phyloP scores from a whole-genome alignment of 176 grass and related monocot genomes.

The Leersia perrieri region DNA sequence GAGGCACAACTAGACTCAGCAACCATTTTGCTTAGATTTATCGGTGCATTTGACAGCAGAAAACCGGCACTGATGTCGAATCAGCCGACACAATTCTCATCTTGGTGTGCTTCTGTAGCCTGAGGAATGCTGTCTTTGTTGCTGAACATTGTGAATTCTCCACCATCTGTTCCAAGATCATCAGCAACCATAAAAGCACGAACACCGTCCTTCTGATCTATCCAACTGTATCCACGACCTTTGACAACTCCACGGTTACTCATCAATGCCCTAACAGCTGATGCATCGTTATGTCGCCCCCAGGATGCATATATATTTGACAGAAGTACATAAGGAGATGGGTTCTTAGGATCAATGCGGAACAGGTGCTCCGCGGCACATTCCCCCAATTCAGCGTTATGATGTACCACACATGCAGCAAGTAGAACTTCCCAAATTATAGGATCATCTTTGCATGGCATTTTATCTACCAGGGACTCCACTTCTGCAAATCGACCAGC shows the following conservation, averaged over 20 bases:
- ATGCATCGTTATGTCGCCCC: constrained; percentile 69
- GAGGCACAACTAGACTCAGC: not conserved
- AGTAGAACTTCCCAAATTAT: constrained; percentile 86
- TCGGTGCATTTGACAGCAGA: not conserved
- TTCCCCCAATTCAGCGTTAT: constrained; percentile 70
- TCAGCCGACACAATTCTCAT: constrained; percentile 37
- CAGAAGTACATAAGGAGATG: constrained; percentile 82
- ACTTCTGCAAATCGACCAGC: constrained; percentile 69
- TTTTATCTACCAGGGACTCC: constrained; percentile 50
- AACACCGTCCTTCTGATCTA: constrained; percentile 64
- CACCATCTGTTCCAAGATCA: constrained; percentile 39
- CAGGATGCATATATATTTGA: constrained; percentile 88
- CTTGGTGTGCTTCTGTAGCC: constrained; percentile 23
- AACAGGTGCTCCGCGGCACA: constrained; percentile 61
- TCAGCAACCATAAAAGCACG: constrained; percentile 66
- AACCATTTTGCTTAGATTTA: not conserved
- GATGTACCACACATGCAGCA: constrained; percentile 73
- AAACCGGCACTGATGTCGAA: not conserved
- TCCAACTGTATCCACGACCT: constrained; percentile 73
- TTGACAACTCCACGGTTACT: constrained; percentile 65
- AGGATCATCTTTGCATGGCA: constrained; percentile 69
- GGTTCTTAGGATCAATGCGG: constrained; percentile 64
- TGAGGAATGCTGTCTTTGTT: not conserved
- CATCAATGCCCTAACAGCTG: constrained; percentile 65
- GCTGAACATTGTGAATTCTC: constrained; percentile 15